A percentile compares a stretch with the other conserved stretches of the same genome.
Evolutionary conservation across 768 basidiomycete species (phyloP).

Genomic region (Suillus spraguei): DNA sequence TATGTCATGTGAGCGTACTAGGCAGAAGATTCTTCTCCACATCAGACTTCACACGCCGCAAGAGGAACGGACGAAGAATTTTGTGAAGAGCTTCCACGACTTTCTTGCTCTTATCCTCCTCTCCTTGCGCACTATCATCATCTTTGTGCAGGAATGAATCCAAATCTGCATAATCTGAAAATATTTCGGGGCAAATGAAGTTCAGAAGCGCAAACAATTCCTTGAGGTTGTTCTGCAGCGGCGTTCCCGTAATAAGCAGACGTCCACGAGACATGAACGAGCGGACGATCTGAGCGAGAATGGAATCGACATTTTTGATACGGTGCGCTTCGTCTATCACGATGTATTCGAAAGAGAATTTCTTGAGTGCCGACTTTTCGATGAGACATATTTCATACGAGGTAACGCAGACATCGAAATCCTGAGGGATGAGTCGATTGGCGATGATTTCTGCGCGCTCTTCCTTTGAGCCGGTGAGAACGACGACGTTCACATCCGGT

Average conservation of each 20-base stretch:
- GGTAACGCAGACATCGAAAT: constrained; percentile 94
- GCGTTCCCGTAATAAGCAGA: constrained; percentile 95
- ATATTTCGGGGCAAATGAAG: constrained; percentile 97
- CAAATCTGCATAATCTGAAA: constrained; percentile 87
- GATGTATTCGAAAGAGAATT: constrained; percentile 97
- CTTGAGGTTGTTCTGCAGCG: constrained; percentile 95
- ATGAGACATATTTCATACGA: constrained; percentile 97
- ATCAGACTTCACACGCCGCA: constrained; percentile 93
- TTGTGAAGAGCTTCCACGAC: constrained; percentile 98
- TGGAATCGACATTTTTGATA: constrained; percentile 98
- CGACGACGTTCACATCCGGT: constrained; percentile 79
- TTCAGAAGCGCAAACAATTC: constrained; percentile 92
- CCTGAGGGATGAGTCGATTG: constrained; percentile 75
- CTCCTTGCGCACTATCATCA: constrained; percentile 59
- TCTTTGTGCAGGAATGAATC: constrained; percentile 95
- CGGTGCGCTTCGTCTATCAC: constrained; percentile 98
- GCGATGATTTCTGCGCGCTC: constrained; percentile 85
- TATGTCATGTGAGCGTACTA: constrained; percentile 43
- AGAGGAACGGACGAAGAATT: constrained; percentile 91
- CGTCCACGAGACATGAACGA: constrained; percentile 87
- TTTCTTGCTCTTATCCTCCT: constrained; percentile 86
- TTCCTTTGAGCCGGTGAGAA: constrained; percentile 87
- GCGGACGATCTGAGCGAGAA: constrained; percentile 93
- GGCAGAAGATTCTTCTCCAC: constrained; percentile 96
- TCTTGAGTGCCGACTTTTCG: constrained; percentile 90